Percentiles rank a stretch among this genome's conserved stretches.
These are phyloP conservation scores for Phialophora verrucosa DNA, from an alignment of 2,329 filamentous ascomycete species.

Conservation along the genomic window DNA sequence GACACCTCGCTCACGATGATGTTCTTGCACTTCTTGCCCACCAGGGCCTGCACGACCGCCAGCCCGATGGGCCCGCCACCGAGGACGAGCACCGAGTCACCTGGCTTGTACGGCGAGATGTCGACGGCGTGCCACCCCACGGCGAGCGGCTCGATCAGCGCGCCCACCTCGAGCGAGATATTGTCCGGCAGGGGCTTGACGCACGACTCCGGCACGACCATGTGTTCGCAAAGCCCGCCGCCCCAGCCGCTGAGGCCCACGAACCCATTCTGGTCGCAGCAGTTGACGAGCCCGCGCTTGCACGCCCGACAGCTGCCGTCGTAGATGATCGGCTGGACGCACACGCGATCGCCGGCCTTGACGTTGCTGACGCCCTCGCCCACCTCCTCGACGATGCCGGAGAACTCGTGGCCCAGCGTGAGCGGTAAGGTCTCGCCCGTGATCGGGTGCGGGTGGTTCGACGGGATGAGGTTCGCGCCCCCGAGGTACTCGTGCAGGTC, in stretches of 20 bases:
- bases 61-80: conserved; percentile 62
- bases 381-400: conserved; percentile 58
- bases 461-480: conserved; percentile 57
- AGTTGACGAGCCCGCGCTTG: conserved; percentile 59
- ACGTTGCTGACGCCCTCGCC: conserved; percentile 57
- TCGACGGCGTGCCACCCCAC: conserved; percentile 64
- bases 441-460: conserved; percentile 56
- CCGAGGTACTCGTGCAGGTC: conserved; percentile 56
- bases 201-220: conserved; percentile 55
- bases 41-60: conserved; percentile 55
- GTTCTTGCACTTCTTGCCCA: conserved; percentile 49
- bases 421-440: conserved; percentile 59
- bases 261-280: conserved; percentile 61
- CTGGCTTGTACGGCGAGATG: conserved; percentile 54
- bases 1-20: conserved; percentile 63
- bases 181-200: conserved; percentile 58
- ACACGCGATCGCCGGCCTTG: conserved; percentile 56
- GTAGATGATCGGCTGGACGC: conserved; percentile 61
- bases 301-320: conserved; percentile 60
- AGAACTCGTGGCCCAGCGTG: conserved; percentile 62
- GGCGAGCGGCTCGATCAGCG: conserved; percentile 60
- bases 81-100: conserved; percentile 56
- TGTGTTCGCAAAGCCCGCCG: conserved; percentile 58
- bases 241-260: conserved; percentile 60
- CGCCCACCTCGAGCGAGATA: conserved; percentile 58